These are phyloP conservation scores for Cryphonectria radicalis DNA, from an alignment of 2,329 filamentous ascomycete species.

Conservation along the genomic window DNA sequence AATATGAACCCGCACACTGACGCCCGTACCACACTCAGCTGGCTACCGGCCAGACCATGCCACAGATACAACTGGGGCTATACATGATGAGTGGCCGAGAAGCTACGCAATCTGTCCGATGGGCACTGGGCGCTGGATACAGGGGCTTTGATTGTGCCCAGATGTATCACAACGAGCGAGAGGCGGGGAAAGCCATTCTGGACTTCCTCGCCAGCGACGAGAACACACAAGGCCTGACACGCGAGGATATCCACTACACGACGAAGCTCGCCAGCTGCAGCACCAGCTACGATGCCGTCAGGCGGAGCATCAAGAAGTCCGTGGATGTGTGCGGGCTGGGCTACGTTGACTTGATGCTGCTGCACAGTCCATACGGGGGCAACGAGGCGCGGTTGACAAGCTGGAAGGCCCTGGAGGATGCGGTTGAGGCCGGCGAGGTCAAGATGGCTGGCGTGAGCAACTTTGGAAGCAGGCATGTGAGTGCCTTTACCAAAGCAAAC, in stretches of 20 bases:
- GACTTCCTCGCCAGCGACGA: conserved; percentile 55
- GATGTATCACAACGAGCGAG: conserved; percentile 70
- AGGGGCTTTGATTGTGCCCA: conserved; percentile 58
- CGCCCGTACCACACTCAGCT: conserved; percentile 47
- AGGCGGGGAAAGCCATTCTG: conserved; percentile 68
- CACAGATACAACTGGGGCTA: conserved; percentile 73
- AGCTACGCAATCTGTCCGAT: conserved; percentile 60
- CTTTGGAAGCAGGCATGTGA: conserved; percentile 73
- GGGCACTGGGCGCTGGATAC: conserved; percentile 59
- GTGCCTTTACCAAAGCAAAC: conserved; percentile 36
- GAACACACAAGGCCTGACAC: conserved; percentile 53
- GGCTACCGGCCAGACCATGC: conserved; percentile 68
- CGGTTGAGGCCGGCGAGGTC: conserved; percentile 72
- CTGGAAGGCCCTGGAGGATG: conserved; percentile 79
- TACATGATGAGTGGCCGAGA: conserved; percentile 71
- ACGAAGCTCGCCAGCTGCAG: conserved; percentile 73
- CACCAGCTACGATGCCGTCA: conserved; percentile 68
- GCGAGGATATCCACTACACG: conserved; percentile 78
- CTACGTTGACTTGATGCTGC: conserved; percentile 79
- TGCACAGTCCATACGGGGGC: conserved; percentile 81
- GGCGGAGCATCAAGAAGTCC: conserved; percentile 67
- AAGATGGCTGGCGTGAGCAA: conserved; percentile 77
- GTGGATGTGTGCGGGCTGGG: conserved; percentile 68
- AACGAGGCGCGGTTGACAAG: conserved; percentile 68
- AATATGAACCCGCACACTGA: conserved; percentile 26